Conservation (phyloP, 169 alveolate genomes). For the Cystoisospora suis region DNA sequence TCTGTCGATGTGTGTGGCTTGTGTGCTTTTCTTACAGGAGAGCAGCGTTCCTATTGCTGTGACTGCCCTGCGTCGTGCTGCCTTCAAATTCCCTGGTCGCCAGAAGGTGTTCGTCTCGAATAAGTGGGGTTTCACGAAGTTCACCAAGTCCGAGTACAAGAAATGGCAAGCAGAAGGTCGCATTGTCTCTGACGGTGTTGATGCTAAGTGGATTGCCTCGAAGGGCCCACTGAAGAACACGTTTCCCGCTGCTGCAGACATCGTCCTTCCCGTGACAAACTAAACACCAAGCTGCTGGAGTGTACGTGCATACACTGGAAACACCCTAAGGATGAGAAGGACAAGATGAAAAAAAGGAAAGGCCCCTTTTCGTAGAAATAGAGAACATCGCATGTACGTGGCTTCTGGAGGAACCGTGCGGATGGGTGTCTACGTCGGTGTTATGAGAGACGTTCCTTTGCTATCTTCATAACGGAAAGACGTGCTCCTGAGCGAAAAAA, state of each 20-base stretch:
- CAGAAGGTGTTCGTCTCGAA: constrained; percentile 95
- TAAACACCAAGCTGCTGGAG: background rate
- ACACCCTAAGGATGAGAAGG: background rate
- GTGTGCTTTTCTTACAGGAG: constrained; percentile 76
- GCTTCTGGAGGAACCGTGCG: no score
- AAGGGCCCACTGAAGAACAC: constrained; percentile 64
- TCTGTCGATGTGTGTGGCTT: no score
- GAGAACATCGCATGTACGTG: no score
- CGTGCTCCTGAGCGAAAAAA: no score
- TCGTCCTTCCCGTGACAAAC: constrained; percentile 50
- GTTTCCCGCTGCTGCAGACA: constrained; percentile 65
- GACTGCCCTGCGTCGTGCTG: constrained; percentile 97
- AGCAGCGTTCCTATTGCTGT: constrained; percentile 88
- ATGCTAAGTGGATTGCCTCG: constrained; percentile 71
- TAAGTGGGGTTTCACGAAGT: constrained; percentile 98
- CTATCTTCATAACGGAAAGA: no score
- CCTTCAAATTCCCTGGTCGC: constrained; percentile 99
- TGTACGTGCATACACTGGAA: no score
- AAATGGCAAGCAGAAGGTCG: constrained; percentile 94
- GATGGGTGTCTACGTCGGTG: no score
- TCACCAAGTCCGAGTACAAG: constrained; percentile 92
- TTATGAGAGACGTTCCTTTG: no score
- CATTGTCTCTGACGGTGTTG: constrained; percentile 78
- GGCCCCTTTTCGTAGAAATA: background rate
- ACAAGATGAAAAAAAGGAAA: background rate